phyloP scores from a whole-genome alignment of 306 rosid genomes.

The Malus asiatica region DNA sequence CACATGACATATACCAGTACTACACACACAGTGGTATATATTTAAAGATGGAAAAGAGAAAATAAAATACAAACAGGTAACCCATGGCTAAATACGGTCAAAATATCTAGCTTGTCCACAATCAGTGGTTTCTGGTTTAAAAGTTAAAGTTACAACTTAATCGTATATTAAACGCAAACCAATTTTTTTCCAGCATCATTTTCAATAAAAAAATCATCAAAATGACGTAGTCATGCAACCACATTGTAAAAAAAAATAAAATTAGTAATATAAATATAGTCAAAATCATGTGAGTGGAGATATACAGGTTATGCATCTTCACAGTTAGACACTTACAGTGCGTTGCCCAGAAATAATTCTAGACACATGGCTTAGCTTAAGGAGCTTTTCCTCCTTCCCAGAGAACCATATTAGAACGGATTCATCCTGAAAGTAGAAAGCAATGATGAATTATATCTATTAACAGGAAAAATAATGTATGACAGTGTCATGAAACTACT shows the following conservation, averaged over 20 bases:
- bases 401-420: constrained; percentile 96
- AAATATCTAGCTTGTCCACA: background rate
- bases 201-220: background rate
- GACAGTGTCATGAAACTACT: background rate
- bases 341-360: constrained; percentile 98
- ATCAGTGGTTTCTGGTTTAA: background rate
- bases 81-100: background rate
- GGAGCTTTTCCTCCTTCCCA: constrained; percentile 94
- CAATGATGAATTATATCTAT: constrained; percentile 16
- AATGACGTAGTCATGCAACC: background rate
- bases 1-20: background rate
- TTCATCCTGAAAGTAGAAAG: constrained; percentile 73
- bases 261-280: background rate
- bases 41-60: background rate
- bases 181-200: background rate
- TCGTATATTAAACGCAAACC: background rate
- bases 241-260: background rate
- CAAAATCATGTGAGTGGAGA: constrained; percentile 5
- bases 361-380: constrained; percentile 83
- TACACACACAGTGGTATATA: background rate
- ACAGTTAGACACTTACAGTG: constrained; percentile 56
- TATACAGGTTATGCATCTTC: constrained; percentile 13
- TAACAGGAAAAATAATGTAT: constrained; percentile 14
- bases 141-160: background rate
- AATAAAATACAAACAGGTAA: background rate